A percentile compares a stretch with the other conserved stretches of the same genome.
Evolutionary conservation across 805 yeast species (phyloP).

Genomic region (Kuraishia hungarica): DNA sequence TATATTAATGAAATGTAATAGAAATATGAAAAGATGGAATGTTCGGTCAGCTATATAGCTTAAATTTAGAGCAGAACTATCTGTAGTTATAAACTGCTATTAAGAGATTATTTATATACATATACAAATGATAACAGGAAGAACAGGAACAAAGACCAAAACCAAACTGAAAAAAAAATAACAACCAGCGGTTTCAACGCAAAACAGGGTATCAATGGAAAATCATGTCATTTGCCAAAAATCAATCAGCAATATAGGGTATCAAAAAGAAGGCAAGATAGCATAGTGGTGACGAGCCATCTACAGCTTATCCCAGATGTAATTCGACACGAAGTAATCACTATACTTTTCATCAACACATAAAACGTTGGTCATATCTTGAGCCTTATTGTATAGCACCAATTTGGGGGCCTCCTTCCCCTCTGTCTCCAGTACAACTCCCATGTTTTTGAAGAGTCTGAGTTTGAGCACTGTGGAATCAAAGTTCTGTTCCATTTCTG

Average conservation of each 20-base stretch:
- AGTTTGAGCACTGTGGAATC: slow-evolving; percentile 44
- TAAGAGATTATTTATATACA: too few relatives aligned
- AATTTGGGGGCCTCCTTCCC: slow-evolving; percentile 28
- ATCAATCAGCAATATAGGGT: not conserved
- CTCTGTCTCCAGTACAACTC: slow-evolving; percentile 36
- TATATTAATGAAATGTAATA: not conserved
- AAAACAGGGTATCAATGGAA: not conserved
- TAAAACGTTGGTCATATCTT: slow-evolving; percentile 38
- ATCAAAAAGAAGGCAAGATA: not conserved
- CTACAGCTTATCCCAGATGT: slow-evolving; percentile 63
- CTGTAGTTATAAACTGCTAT: too few relatives aligned
- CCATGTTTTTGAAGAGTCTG: slow-evolving; percentile 52
- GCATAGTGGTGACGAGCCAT: not conserved
- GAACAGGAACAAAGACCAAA: not conserved
- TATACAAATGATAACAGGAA: not conserved
- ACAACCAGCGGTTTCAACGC: not conserved
- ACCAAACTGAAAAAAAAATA: not conserved
- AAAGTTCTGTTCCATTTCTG: slow-evolving; percentile 25
- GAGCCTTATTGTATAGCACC: slow-evolving; percentile 39
- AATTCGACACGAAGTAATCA: slow-evolving; percentile 64
- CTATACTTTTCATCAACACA: slow-evolving; percentile 47
- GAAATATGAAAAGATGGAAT: not conserved
- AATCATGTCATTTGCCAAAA: not conserved
- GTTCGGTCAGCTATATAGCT: not conserved
- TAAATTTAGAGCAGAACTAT: too few relatives aligned